Conservation (phyloP, 148 eudicot genomes). For the Vaccinium macrocarpon region DNA sequence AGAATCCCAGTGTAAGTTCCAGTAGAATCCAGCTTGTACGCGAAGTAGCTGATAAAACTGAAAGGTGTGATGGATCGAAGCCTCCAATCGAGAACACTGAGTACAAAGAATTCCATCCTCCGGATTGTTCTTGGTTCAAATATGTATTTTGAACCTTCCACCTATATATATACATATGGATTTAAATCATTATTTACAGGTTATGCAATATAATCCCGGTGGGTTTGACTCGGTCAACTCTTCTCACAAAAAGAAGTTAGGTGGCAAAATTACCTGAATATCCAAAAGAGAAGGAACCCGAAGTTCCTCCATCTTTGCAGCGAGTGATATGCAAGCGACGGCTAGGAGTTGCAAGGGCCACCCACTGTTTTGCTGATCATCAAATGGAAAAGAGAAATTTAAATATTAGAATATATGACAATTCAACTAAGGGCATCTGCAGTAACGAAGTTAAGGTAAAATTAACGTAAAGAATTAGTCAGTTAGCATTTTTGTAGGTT, state of each 20-base stretch:
- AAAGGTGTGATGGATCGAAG: slow-evolving; percentile 76
- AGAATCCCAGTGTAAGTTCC: slow-evolving; percentile 51
- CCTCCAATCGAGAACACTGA: slow-evolving; percentile 75
- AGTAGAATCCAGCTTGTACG: slow-evolving; percentile 64
- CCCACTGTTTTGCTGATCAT: slow-evolving; percentile 70
- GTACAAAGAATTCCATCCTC: slow-evolving; percentile 84
- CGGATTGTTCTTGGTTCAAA: slow-evolving; percentile 78
- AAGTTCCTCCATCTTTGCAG: slow-evolving; percentile 99
- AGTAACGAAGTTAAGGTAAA: no score
- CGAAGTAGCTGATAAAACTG: slow-evolving; percentile 61
- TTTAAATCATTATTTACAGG: not conserved
- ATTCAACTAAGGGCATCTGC: no score
- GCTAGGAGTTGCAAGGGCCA: slow-evolving; percentile 93
- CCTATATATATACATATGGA: slow-evolving; percentile 29
- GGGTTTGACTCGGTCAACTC: not conserved
- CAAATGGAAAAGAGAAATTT: not conserved
- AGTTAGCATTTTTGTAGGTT: no score
- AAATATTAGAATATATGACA: not conserved
- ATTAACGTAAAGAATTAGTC: no score
- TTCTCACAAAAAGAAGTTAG: not conserved
- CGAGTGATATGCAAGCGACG: slow-evolving; percentile 91
- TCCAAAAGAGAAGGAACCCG: slow-evolving; percentile 88
- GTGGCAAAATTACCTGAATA: slow-evolving; percentile 54
- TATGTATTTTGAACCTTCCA: slow-evolving; percentile 63
- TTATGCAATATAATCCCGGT: not conserved